A percentile compares a stretch with the other conserved stretches of the same genome.
These are phyloP conservation scores for Panaeolus papilionaceus DNA, from an alignment of 768 basidiomycete genomes.

Conservation along the genomic window DNA sequence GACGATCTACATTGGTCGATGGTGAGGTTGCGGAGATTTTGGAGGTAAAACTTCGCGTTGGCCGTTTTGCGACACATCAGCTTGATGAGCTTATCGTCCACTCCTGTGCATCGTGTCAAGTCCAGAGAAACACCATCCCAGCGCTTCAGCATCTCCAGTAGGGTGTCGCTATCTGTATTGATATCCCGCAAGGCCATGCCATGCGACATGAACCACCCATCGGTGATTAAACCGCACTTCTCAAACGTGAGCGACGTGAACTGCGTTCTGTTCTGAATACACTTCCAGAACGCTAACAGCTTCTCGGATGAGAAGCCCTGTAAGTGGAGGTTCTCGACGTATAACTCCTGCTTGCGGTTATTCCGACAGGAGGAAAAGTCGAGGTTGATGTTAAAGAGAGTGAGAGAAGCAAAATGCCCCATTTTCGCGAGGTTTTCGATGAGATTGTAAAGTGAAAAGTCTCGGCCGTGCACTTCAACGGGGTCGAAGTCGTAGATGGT, in stretches of 20 bases:
- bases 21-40: constrained; percentile 18
- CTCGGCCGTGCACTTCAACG: neutral
- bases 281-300: constrained; percentile 19
- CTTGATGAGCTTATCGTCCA: constrained; percentile 22
- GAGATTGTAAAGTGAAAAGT: constrained; percentile 19
- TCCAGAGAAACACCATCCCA: constrained; percentile 26
- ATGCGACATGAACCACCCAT: constrained; percentile 18
- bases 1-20: constrained; percentile 19
- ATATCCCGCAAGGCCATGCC: constrained; percentile 19
- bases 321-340: constrained; percentile 27
- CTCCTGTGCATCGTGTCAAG: constrained; percentile 21
- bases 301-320: constrained; percentile 21
- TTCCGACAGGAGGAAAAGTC: constrained; percentile 17
- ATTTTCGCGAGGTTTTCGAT: constrained; percentile 19
- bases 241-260: constrained; percentile 19
- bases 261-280: constrained; percentile 23
- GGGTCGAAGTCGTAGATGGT: constrained; percentile 20
- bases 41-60: neutral
- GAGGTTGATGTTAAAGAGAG: constrained; percentile 22
- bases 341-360: constrained; percentile 7
- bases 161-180: constrained; percentile 16
- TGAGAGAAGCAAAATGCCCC: constrained; percentile 23
- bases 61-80: constrained; percentile 4
- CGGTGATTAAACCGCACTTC: constrained; percentile 18
- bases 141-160: constrained; percentile 18